phyloP scores from a whole-genome alignment of 352 stramenopile species.

The Phytophthora fragariae region DNA sequence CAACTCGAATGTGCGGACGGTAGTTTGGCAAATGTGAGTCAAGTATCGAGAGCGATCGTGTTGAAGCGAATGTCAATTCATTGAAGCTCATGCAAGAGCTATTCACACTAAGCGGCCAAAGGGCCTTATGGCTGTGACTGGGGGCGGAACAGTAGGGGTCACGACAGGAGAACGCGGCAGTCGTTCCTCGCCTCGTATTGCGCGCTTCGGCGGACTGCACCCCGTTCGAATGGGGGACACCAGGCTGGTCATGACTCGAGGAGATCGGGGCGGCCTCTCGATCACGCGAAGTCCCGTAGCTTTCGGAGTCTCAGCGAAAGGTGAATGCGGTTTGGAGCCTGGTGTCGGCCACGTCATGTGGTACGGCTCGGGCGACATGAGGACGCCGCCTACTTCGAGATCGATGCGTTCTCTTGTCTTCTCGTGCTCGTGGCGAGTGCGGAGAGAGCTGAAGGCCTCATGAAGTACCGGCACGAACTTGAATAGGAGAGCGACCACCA shows the following conservation, averaged over 20 bases:
- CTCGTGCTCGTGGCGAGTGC: slow-evolving; percentile 18
- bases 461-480: slow-evolving; percentile 41
- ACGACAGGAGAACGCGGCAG: slow-evolving; percentile 17
- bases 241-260: slow-evolving; percentile 39
- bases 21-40: neutral
- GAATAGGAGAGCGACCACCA: slow-evolving; percentile 45
- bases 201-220: slow-evolving; percentile 34
- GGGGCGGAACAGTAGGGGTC: neutral
- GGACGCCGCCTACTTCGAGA: slow-evolving; percentile 26
- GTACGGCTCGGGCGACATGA: slow-evolving; percentile 34
- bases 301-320: slow-evolving; percentile 15
- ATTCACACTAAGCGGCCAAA: slow-evolving; percentile 15
- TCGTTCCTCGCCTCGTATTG: slow-evolving; percentile 12
- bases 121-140: slow-evolving; percentile 3
- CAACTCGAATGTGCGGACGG: neutral
- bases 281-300: slow-evolving; percentile 14
- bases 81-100: neutral
- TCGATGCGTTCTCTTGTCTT: slow-evolving; percentile 27
- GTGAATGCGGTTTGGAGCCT: slow-evolving; percentile 18
- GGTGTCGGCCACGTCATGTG: slow-evolving; percentile 40
- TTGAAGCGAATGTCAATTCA: neutral
- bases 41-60: too few species aligned
- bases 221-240: slow-evolving; percentile 35
- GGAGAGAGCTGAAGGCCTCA: slow-evolving; percentile 3
- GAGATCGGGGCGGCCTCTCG: slow-evolving; percentile 29